phyloP scores from a whole-genome alignment of 164 flowering plant genomes.

The Tetracentron sinense region DNA sequence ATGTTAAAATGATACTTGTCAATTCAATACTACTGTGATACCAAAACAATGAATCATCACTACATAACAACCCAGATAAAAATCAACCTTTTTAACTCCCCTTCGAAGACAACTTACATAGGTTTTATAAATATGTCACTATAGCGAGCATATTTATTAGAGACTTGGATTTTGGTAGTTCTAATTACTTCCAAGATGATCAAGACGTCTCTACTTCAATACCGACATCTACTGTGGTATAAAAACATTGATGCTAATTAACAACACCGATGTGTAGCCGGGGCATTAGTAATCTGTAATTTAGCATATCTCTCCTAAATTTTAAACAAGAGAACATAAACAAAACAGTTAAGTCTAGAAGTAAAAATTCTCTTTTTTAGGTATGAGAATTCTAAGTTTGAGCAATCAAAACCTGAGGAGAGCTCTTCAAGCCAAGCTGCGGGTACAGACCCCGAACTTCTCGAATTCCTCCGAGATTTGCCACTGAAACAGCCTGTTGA shows the following conservation, averaged over 20 bases:
- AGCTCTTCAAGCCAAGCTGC: slow-evolving; percentile 66
- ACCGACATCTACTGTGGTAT: too few relatives aligned
- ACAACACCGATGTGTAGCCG: not conserved
- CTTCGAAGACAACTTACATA: not conserved
- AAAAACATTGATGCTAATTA: not conserved
- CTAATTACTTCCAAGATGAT: not conserved
- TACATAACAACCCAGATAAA: not conserved
- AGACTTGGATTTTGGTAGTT: too few relatives aligned
- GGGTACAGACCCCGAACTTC: slow-evolving; percentile 57
- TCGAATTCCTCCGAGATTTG: slow-evolving; percentile 61
- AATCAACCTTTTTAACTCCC: not conserved
- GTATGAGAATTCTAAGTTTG: not conserved
- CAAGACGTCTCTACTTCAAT: not conserved
- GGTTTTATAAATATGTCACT: not conserved
- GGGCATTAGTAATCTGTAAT: not conserved
- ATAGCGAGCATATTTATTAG: too few relatives aligned
- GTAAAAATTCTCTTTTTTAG: not conserved
- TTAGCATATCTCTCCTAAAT: not conserved
- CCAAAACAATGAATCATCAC: not conserved
- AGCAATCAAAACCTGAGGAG: slow-evolving; percentile 55
- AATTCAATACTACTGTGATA: not conserved
- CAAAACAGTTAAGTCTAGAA: too few relatives aligned
- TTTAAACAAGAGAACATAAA: too few relatives aligned
- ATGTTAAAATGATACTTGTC: not conserved
- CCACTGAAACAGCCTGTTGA: slow-evolving; percentile 68